phyloP scores from a whole-genome alignment of 1,284 basidiomycete genomes.

The Malassezia brasiliensis region DNA sequence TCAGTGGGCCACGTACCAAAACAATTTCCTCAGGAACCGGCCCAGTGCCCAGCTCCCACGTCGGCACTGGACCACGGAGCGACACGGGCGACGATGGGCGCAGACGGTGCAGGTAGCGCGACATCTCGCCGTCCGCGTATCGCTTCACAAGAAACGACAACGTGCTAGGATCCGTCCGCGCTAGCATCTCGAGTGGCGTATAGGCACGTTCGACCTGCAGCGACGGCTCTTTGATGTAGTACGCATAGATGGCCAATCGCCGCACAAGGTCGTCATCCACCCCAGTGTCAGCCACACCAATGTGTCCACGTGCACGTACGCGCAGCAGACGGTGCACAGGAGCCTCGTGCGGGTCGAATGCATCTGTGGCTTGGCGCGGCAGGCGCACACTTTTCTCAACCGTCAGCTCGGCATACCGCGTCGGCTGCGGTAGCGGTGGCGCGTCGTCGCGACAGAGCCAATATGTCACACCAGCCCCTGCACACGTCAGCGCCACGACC shows the following conservation, averaged over 20 bases:
- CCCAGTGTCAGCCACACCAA: neutral
- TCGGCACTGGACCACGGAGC: constrained; percentile 16
- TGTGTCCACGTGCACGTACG: neutral
- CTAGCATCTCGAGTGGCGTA: constrained; percentile 10
- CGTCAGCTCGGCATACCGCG: neutral
- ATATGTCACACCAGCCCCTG: no score
- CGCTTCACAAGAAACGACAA: constrained; percentile 17
- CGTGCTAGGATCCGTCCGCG: neutral
- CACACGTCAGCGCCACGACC: no score
- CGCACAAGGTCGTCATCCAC: neutral
- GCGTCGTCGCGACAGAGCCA: no score
- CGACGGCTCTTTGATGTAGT: constrained; percentile 18
- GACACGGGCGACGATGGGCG: constrained; percentile 5
- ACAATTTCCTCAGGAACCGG: constrained; percentile 11
- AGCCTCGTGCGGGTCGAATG: neutral
- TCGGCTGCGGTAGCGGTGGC: no score
- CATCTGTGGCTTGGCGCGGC: neutral
- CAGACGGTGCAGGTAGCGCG: constrained; percentile 16
- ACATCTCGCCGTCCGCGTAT: constrained; percentile 18
- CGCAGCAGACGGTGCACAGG: constrained; percentile 6
- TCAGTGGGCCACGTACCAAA: constrained; percentile 7
- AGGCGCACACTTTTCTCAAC: neutral
- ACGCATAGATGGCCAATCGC: constrained; percentile 6
- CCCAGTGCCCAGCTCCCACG: constrained; percentile 8
- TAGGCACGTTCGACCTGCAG: constrained; percentile 20